Evolutionary conservation across 345 rosid species (phyloP).

Genomic region (Brassica carinata): DNA sequence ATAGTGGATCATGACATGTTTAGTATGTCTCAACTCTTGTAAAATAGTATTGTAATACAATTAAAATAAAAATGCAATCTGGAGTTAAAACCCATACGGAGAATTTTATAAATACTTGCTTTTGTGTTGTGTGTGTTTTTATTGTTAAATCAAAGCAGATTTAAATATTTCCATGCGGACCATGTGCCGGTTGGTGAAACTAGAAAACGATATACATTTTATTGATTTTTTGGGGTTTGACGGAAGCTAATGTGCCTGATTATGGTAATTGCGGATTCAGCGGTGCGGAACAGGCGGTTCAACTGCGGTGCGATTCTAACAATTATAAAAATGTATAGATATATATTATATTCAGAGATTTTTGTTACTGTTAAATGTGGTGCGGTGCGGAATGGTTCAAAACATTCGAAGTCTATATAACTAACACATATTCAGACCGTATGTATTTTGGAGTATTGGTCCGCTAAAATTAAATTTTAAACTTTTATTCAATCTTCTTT

Average conservation of each 20-base stretch:
- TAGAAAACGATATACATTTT: not conserved
- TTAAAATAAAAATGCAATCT: not conserved
- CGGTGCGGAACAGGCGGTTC: no score
- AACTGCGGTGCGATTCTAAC: no score
- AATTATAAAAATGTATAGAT: no score
- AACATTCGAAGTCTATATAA: no score
- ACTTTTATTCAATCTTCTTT: not conserved
- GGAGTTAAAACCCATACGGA: conserved; percentile 1
- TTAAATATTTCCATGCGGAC: conserved; percentile 30
- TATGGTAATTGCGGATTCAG: no score
- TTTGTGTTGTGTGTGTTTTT: not conserved
- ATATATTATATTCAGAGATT: no score
- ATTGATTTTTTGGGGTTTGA: conserved; percentile 23
- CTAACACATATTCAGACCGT: not conserved
- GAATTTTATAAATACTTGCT: not conserved
- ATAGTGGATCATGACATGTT: conserved; percentile 38
- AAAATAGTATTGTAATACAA: conserved; percentile 1
- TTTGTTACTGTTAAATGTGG: no score
- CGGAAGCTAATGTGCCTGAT: conserved; percentile 15
- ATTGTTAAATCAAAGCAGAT: conserved; percentile 3
- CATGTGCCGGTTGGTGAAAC: conserved; percentile 40
- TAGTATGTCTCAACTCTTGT: conserved; percentile 19
- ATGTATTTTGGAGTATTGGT: not conserved
- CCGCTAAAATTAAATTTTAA: not conserved
- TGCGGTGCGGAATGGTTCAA: no score